Conservation (phyloP, 192 early-diverging fungal genomes). For the Linnemannia exigua region DNA sequence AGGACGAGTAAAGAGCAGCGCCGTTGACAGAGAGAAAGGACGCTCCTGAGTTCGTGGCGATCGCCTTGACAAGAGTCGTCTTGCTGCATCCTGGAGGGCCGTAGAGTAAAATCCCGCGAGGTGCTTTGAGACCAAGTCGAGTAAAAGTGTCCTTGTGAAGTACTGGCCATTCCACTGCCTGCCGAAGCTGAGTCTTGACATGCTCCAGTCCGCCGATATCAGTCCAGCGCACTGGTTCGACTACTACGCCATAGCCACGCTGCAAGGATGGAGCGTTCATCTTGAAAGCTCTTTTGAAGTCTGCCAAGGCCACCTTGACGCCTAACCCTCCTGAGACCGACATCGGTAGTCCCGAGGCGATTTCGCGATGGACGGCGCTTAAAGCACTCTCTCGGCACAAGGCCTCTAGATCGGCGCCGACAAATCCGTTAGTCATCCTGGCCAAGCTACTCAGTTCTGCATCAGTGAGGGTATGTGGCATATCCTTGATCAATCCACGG, state of each 20-base stretch:
- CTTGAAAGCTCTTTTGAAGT: slow-evolving; percentile 77
- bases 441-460: slow-evolving; percentile 60
- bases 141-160: slow-evolving; percentile 74
- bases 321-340: slow-evolving; percentile 1
- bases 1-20: slow-evolving; percentile 82
- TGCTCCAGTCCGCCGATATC: slow-evolving; percentile 91
- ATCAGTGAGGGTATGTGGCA: slow-evolving; percentile 58
- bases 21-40: slow-evolving; percentile 86
- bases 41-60: slow-evolving; percentile 85
- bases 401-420: slow-evolving; percentile 92
- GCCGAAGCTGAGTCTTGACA: slow-evolving; percentile 85
- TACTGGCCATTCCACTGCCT: slow-evolving; percentile 93
- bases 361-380: slow-evolving; percentile 59
- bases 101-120: slow-evolving; percentile 93
- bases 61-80: slow-evolving; percentile 91
- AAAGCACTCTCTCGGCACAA: slow-evolving; percentile 87
- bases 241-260: slow-evolving; percentile 74
- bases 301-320: slow-evolving; percentile 61
- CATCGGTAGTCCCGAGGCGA: slow-evolving; percentile 18
- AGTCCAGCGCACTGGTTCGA: slow-evolving; percentile 77
- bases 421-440: slow-evolving; percentile 88
- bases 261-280: slow-evolving; percentile 79
- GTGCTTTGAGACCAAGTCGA: slow-evolving; percentile 84
- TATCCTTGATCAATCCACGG: slow-evolving; percentile 62
- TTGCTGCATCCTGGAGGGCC: slow-evolving; percentile 99